These are phyloP conservation scores for Erodium chrysanthum DNA, from an alignment of 441 rosid genomes.

Conservation along the genomic window DNA sequence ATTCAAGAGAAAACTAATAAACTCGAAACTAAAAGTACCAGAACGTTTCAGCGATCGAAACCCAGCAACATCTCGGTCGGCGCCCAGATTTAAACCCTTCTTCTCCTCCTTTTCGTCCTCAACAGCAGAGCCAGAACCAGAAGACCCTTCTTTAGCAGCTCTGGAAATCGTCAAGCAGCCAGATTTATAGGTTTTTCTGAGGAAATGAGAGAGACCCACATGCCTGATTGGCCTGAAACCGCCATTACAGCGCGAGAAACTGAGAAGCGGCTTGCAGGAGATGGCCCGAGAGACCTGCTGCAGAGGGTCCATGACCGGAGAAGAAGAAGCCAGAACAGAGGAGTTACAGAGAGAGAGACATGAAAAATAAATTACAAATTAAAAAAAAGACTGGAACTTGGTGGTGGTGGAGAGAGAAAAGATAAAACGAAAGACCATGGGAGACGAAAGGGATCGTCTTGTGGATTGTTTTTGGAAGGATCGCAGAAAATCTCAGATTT, in stretches of 20 bases:
- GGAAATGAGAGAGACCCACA: constrained; percentile 26
- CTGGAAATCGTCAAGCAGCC: constrained; percentile 26
- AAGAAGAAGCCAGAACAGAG: not conserved
- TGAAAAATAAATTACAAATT: not conserved
- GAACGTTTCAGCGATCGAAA: constrained; percentile 43
- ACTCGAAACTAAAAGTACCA: constrained; percentile 25
- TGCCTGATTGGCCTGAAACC: constrained; percentile 10
- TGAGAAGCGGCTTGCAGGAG: constrained; percentile 17
- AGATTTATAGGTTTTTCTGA: constrained; percentile 18
- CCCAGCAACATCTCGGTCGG: constrained; percentile 45
- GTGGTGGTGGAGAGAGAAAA: not conserved
- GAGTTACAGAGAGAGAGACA: not conserved
- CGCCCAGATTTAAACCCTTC: constrained; percentile 29
- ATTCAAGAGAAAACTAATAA: not conserved
- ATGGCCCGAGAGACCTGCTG: constrained; percentile 19
- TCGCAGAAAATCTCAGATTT: not conserved
- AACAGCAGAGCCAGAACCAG: constrained; percentile 15
- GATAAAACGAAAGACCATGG: not conserved
- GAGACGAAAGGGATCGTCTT: not conserved
- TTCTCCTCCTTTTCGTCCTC: constrained; percentile 23
- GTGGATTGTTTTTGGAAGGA: not conserved
- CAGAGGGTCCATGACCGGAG: constrained; percentile 35
- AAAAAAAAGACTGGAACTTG: not conserved
- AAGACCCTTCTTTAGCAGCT: constrained; percentile 17
- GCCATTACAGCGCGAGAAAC: not conserved